Evolutionary conservation across 768 basidiomycete species (phyloP), one percentile per base, ranked within the genome.

Genomic region (Hygrophoropsis aurantiaca): DNA sequence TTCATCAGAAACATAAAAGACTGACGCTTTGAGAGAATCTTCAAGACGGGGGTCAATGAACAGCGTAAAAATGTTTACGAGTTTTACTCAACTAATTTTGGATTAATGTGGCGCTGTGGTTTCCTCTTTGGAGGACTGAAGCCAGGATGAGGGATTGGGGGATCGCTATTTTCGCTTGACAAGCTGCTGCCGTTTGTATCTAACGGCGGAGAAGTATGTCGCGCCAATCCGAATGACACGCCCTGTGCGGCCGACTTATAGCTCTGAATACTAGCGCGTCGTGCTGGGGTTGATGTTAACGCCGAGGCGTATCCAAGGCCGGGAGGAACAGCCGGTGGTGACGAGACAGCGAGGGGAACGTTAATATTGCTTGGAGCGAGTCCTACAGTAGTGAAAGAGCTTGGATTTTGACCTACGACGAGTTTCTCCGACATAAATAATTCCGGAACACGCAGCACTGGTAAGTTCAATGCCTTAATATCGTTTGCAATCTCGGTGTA

Each of bases 11-110:
- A 36, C 5, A 8, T 41, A 21, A 43, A 44, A 30, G 44, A 77
- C 80, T 49, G 61, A 84, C 83, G 81, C 59, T 83, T 84, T 40
- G 78, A 80, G 52, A 84, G 71, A 48, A 75, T 67, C 82, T 83
- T 58, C 44, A 42, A n/a, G 33, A 53, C 55, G 58, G n/a, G 49
- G 41, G 46, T 61, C 50, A 30, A 55, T 56, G 30, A 23, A 58
- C 48, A 54, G 47, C 34, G 45, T 44, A 11, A 34, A n/a, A 41
- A 54, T 27, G 42, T 35, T 18, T 16, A 44, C 52, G 50, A 30
- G 4, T 47, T 36, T 21, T 5, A 66, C 70, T 66, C 67, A 71
- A 82, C 81, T 56, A 81, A 59, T 58, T 73, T 74, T 38, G 81
- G 75, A 64, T 78, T 77, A 54, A 79, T 56, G 49, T 70, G 74